A percentile compares a stretch with the other conserved stretches of the same genome.
These are phyloP conservation scores for Tolypocladium endophyticum DNA, from an alignment of 2,329 filamentous ascomycete species.

Conservation along the genomic window DNA sequence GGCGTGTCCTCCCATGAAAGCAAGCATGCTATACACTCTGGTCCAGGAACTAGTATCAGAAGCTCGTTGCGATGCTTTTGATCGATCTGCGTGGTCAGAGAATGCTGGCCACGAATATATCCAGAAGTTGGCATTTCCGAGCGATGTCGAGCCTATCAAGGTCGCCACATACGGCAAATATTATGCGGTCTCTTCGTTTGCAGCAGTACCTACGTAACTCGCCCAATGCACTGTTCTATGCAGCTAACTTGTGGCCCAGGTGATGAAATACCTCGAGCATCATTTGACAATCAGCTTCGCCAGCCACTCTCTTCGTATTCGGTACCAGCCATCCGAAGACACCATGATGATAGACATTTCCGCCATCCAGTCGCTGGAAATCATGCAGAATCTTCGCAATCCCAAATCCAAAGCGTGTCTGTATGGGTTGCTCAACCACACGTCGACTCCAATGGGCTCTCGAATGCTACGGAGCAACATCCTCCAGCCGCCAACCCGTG, in stretches of 20 bases:
- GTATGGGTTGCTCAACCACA: conserved; percentile 77
- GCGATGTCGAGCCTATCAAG: conserved; percentile 73
- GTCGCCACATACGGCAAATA: conserved; percentile 73
- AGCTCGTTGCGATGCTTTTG: conserved; percentile 36
- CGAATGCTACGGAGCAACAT: conserved; percentile 77
- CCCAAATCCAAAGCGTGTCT: conserved; percentile 71
- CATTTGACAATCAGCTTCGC: conserved; percentile 50
- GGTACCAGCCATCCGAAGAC: conserved; percentile 78
- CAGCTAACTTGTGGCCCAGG: conserved; percentile 36
- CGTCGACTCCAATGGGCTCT: conserved; percentile 77
- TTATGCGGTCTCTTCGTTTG: conserved; percentile 75
- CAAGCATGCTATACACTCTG: conserved; percentile 64
- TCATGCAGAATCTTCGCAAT: conserved; percentile 78
- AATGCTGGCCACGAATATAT: conserved; percentile 66
- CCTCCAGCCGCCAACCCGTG: conserved; percentile 71
- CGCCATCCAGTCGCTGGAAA: conserved; percentile 76
- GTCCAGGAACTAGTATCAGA: conserved; percentile 48
- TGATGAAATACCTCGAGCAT: conserved; percentile 69
- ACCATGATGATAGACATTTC: conserved; percentile 94
- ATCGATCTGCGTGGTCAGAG: conserved; percentile 80
- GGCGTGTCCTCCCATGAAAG: conserved; percentile 51
- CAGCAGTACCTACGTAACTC: conserved; percentile 54
- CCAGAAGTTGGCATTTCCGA: conserved; percentile 64
- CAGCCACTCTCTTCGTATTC: conserved; percentile 47
- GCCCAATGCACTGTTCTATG: too few relatives aligned